Conservation (phyloP, 2,329 filamentous ascomycete genomes). For the Neoarthrinium moseri region DNA sequence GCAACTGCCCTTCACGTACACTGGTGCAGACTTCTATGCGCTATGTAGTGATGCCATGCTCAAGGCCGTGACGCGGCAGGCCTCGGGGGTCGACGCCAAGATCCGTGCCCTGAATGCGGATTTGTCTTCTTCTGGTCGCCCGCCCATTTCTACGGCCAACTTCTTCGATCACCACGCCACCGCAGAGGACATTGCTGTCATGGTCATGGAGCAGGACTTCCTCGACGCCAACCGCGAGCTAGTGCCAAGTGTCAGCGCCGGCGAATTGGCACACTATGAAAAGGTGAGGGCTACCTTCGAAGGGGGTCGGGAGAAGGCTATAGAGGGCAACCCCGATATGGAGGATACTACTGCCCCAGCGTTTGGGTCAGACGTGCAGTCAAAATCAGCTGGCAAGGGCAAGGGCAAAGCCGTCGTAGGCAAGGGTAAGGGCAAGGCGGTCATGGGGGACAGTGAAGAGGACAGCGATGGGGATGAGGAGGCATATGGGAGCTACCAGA, state of each 20-base stretch:
- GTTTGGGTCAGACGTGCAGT: conserved; percentile 8
- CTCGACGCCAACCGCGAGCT: conserved; percentile 77
- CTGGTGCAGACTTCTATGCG: conserved; percentile 94
- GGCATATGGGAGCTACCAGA: conserved; percentile 29
- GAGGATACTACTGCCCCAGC: conserved; percentile 23
- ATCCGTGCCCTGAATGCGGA: conserved; percentile 67
- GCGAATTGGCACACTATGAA: conserved; percentile 91
- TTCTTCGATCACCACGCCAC: conserved; percentile 94
- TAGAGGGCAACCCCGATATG: conserved; percentile 41
- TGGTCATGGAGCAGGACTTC: conserved; percentile 90
- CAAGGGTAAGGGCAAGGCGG: conserved; percentile 36
- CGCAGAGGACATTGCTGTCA: conserved; percentile 78
- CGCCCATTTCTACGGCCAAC: conserved; percentile 45
- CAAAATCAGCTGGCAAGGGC: conserved; percentile 31
- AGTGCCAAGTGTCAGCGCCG: conserved; percentile 88
- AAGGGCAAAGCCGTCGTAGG: conserved; percentile 23
- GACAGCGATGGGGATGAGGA: conserved; percentile 29
- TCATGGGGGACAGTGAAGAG: conserved; percentile 23
- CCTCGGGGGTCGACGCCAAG: conserved; percentile 78
- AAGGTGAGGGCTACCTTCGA: conserved; percentile 82
- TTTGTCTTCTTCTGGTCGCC: background rate
- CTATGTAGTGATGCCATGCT: conserved; percentile 98
- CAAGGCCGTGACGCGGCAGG: conserved; percentile 92
- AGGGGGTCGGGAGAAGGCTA: conserved; percentile 51
- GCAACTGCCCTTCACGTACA: conserved; percentile 89